phyloP scores from a whole-genome alignment of 2,329 filamentous ascomycete species.

The Xylariaceae sp. region DNA sequence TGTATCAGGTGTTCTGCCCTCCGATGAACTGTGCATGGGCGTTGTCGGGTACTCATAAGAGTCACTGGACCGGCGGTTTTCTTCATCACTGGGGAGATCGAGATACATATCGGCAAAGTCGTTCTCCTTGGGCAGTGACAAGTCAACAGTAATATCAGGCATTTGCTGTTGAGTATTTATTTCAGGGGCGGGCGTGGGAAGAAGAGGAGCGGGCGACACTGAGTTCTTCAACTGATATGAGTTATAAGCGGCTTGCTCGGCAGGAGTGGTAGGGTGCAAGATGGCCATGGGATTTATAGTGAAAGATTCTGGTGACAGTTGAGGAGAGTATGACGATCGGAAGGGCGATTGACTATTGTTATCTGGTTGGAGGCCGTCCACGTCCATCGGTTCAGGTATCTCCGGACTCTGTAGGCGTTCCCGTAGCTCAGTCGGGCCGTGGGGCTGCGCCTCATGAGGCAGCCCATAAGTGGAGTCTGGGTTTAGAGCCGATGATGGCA shows the following conservation, averaged over 20 bases:
- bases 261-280: slow-evolving; percentile 31
- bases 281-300: slow-evolving; percentile 32
- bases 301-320: slow-evolving; percentile 27
- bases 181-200: slow-evolving; percentile 25
- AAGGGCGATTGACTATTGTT: slow-evolving; percentile 23
- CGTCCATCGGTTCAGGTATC: slow-evolving; percentile 33
- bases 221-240: slow-evolving; percentile 33
- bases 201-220: slow-evolving; percentile 26
- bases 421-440: slow-evolving; percentile 24
- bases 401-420: slow-evolving; percentile 34
- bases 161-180: slow-evolving; percentile 22
- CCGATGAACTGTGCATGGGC: slow-evolving; percentile 30
- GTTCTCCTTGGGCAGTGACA: slow-evolving; percentile 13
- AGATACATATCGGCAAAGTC: slow-evolving; percentile 27
- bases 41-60: slow-evolving; percentile 30
- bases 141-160: slow-evolving; percentile 19
- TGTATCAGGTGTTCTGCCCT: slow-evolving; percentile 32
- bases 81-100: slow-evolving; percentile 29
- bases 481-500: slow-evolving; percentile 28
- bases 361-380: slow-evolving; percentile 24
- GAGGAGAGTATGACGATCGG: slow-evolving; percentile 29
- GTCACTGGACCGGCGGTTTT: slow-evolving; percentile 27
- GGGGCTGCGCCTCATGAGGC: slow-evolving; percentile 30
- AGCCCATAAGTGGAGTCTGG: slow-evolving; percentile 28
- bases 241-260: slow-evolving; percentile 32